Conservation (phyloP, 1,284 basidiomycete species). For the Pascua sp. region DNA sequence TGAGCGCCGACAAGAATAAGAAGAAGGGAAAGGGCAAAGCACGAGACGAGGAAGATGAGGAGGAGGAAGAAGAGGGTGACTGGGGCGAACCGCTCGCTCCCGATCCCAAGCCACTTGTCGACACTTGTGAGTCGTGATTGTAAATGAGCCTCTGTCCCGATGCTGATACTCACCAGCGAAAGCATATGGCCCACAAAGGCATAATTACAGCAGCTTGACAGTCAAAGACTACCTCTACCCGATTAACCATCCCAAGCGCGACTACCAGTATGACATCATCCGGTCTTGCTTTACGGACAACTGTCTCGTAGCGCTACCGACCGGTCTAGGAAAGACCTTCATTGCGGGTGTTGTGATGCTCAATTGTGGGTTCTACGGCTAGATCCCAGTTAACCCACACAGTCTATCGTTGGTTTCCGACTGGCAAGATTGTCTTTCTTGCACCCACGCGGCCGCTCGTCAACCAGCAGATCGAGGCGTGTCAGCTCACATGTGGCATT, state of each 20-base stretch:
- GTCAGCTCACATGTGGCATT: conserved; percentile 90
- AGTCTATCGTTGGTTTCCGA: conserved; percentile 92
- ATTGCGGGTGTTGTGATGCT: conserved; percentile 96
- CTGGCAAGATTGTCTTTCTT: conserved; percentile 90
- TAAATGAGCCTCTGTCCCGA: background rate
- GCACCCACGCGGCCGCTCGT: conserved; percentile 96
- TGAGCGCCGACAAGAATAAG: conserved; percentile 40
- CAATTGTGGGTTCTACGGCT: conserved; percentile 62
- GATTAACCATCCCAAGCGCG: conserved; percentile 78
- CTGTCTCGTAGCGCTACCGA: conserved; percentile 89
- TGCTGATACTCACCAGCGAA: conserved; percentile 18
- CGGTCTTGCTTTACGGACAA: conserved; percentile 85
- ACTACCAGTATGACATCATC: conserved; percentile 95
- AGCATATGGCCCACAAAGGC: conserved; percentile 62
- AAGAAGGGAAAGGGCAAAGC: conserved; percentile 40
- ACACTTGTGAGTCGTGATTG: conserved; percentile 34
- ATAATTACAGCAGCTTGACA: conserved; percentile 72
- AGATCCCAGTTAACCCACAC: conserved; percentile 3
- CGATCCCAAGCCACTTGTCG: conserved; percentile 69
- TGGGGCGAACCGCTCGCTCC: conserved; percentile 67
- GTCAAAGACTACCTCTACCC: conserved; percentile 89
- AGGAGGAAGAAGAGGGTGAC: conserved; percentile 48
- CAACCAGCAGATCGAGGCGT: conserved; percentile 89
- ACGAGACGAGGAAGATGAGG: conserved; percentile 49
- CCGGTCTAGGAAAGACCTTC: conserved; percentile 97